Percentiles rank a stretch among this genome's conserved stretches.
Evolutionary conservation across 2,329 filamentous ascomycete species (phyloP).

Genomic region (Mycosphaerella sp.): DNA sequence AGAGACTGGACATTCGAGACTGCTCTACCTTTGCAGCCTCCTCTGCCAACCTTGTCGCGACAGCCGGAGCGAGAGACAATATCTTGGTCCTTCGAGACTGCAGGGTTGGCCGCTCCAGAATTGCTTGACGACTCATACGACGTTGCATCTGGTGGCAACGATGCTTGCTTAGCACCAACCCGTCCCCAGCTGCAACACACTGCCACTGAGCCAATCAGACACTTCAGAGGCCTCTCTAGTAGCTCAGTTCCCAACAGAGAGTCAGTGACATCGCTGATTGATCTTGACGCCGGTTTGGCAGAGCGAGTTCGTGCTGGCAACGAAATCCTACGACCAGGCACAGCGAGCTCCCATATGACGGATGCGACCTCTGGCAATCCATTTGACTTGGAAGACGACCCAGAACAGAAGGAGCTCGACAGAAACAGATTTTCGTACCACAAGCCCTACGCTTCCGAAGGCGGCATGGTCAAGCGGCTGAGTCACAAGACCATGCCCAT

Average conservation of each 20-base stretch:
- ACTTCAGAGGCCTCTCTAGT: constrained; percentile 36
- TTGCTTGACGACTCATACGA: constrained; percentile 24
- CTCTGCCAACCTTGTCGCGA: constrained; percentile 29
- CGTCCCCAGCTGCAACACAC: constrained; percentile 39
- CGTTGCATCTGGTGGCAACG: constrained; percentile 28
- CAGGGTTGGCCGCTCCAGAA: constrained; percentile 28
- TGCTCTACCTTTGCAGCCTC: constrained; percentile 24
- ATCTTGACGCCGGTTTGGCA: constrained; percentile 35
- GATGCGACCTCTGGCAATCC: constrained; percentile 42
- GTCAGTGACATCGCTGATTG: constrained; percentile 42
- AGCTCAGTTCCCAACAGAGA: constrained; percentile 20
- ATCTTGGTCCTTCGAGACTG: constrained; percentile 45
- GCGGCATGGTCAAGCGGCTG: constrained; percentile 23
- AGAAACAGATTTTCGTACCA: constrained; percentile 33
- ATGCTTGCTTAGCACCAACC: constrained; percentile 26
- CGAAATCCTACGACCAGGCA: constrained; percentile 39
- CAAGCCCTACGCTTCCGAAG: constrained; percentile 34
- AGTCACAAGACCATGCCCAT: constrained; percentile 29
- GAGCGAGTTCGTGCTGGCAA: constrained; percentile 29
- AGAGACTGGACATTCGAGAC: constrained; percentile 45
- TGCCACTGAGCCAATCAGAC: constrained; percentile 37
- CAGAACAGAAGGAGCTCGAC: constrained; percentile 26
- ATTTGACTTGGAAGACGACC: constrained; percentile 44
- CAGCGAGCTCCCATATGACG: constrained; percentile 37
- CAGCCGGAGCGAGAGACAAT: constrained; percentile 39